Conservation (phyloP, 176 grass and related monocot species). For the Microstegium vimineum region DNA sequence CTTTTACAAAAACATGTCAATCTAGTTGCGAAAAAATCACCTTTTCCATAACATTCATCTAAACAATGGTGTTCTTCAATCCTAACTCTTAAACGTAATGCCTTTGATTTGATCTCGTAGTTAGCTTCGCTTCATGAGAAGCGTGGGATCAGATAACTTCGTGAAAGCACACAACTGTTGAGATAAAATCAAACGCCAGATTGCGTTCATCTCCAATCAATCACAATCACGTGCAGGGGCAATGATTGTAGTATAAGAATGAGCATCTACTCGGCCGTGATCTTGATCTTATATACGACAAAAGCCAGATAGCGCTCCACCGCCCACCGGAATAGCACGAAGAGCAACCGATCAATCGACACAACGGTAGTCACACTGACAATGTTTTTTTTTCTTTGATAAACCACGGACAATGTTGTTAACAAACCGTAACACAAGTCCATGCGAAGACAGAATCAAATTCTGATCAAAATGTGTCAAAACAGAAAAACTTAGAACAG, state of each 20-base stretch:
- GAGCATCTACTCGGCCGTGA: neutral
- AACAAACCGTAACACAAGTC: neutral
- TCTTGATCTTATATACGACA: neutral
- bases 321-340: neutral
- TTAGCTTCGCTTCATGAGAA: neutral
- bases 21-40: neutral
- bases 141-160: no score
- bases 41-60: neutral
- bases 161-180: neutral
- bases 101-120: neutral
- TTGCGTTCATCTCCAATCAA: neutral
- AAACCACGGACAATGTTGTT: neutral
- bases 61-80: no score
- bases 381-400: no score
- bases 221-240: neutral
- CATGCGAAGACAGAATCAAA: neutral
- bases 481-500: neutral
- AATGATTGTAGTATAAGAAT: neutral
- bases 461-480: neutral
- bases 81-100: neutral
- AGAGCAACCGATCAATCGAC: neutral
- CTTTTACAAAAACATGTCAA: neutral
- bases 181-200: neutral
- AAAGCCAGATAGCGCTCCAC: neutral
- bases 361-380: neutral